Conservation (phyloP, 331 rosid genomes). For the Saraca asoca region DNA sequence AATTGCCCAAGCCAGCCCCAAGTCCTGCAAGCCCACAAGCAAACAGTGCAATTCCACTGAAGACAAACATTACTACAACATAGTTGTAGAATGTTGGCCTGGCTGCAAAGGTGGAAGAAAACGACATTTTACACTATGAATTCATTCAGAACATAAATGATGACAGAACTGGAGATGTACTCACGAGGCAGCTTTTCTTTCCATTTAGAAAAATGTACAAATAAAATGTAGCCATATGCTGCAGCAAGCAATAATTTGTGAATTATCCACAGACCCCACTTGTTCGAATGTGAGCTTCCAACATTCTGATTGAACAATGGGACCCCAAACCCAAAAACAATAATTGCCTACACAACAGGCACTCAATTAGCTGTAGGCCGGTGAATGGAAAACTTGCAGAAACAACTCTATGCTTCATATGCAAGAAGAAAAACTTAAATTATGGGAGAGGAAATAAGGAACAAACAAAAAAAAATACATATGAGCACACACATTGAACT, state of each 20-base stretch:
- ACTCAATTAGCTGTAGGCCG: slow-evolving; percentile 26
- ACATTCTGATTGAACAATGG: slow-evolving; percentile 52
- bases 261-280: slow-evolving; percentile 72
- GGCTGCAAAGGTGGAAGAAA: slow-evolving; percentile 55
- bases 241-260: slow-evolving; percentile 60
- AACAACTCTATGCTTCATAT: not conserved
- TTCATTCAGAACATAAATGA: slow-evolving; percentile 6
- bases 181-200: slow-evolving; percentile 80
- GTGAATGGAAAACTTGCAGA: not conserved
- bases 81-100: slow-evolving; percentile 73
- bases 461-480: slow-evolving; percentile 2
- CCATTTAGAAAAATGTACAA: slow-evolving; percentile 73
- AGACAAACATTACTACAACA: slow-evolving; percentile 56
- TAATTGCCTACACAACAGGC: slow-evolving; percentile 55
- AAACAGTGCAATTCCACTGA: slow-evolving; percentile 47
- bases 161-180: slow-evolving; percentile 32
- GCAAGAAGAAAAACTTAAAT: slow-evolving; percentile 8
- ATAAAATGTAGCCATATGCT: slow-evolving; percentile 74
- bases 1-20: slow-evolving; percentile 58
- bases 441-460: too few species aligned
- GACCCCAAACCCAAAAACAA: slow-evolving; percentile 72
- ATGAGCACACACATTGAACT: not conserved
- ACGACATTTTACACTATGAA: slow-evolving; percentile 20
- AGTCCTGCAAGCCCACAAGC: slow-evolving; percentile 62
- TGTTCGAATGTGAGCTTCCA: slow-evolving; percentile 40